Evolutionary conservation across 2,329 filamentous ascomycete species (phyloP).

Genomic region (Aspergillus fumigatus): DNA sequence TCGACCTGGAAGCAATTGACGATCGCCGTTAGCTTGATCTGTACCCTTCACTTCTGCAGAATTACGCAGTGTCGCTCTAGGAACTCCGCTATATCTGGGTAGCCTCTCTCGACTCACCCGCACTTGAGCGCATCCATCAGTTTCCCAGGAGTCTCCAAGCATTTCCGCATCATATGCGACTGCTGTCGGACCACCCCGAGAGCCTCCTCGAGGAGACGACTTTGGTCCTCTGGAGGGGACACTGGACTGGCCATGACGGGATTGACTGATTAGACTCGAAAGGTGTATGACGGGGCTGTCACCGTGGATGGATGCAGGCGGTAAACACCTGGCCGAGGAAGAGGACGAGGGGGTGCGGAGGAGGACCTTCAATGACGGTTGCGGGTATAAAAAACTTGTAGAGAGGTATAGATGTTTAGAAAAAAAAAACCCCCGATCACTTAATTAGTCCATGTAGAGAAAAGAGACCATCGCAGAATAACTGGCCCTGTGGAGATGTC

Average conservation of each 20-base stretch:
- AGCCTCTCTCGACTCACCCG: conserved; percentile 63
- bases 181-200: conserved; percentile 94
- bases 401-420: background rate
- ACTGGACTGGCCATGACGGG: conserved; percentile 49
- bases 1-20: conserved; percentile 62
- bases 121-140: conserved; percentile 99
- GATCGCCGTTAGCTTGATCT: conserved; percentile 1
- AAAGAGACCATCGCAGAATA: background rate
- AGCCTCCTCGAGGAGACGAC: conserved; percentile 94
- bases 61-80: background rate
- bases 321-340: conserved; percentile 22
- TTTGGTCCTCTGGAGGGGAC: conserved; percentile 71
- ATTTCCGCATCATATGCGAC: conserved; percentile 95
- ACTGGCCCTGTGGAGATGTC: conserved; percentile 1
- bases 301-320: conserved; percentile 18
- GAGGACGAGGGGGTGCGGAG: conserved; percentile 6
- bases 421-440: background rate
- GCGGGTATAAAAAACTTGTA: background rate
- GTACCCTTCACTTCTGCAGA: background rate
- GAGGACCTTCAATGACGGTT: conserved; percentile 10
- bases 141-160: conserved; percentile 93
- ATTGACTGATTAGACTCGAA: conserved; percentile 15
- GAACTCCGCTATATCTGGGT: conserved; percentile 11
- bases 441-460: background rate
- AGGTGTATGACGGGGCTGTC: conserved; percentile 16